These are phyloP conservation scores for Physcomitrellopsis africana DNA, from an alignment of 225 moss, liverwort and hornwort genomes.

Conservation along the genomic window DNA sequence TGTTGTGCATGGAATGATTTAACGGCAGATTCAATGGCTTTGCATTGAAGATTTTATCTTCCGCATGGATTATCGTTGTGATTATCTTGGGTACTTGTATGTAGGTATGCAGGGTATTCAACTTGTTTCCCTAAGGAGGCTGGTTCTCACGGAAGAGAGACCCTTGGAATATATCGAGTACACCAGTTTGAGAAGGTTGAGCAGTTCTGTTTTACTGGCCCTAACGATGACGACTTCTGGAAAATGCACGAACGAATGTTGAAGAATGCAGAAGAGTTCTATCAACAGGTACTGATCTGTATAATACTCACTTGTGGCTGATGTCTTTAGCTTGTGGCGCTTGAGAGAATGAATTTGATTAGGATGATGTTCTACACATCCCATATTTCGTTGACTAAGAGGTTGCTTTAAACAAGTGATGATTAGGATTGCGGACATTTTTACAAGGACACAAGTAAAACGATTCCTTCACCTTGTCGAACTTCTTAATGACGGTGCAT, in stretches of 20 bases:
- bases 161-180: slow-evolving; percentile 84
- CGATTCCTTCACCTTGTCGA: no score
- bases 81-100: slow-evolving; percentile 1
- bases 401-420: no score
- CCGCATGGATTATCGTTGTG: not conserved
- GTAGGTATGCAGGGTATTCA: slow-evolving; percentile 89
- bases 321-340: not conserved
- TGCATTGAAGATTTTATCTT: slow-evolving; percentile 5
- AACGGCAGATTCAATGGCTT: not conserved
- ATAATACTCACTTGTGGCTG: not conserved
- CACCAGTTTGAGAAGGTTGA: slow-evolving; percentile 99
- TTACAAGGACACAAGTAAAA: no score
- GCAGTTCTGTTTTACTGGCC: slow-evolving; percentile 90
- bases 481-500: no score
- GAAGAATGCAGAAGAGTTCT: slow-evolving; percentile 87
- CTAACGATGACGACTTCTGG: slow-evolving; percentile 81
- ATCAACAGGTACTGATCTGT: slow-evolving; percentile 61
- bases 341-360: not conserved
- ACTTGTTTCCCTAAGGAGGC: slow-evolving; percentile 97
- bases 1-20: not conserved
- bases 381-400: not conserved
- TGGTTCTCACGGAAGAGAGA: slow-evolving; percentile 89
- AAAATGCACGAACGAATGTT: slow-evolving; percentile 86
- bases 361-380: not conserved
- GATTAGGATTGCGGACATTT: no score